Evolutionary conservation across 768 basidiomycete species (phyloP), one percentile per base, ranked within the genome.

Genomic region (Dioszegia crocea): DNA sequence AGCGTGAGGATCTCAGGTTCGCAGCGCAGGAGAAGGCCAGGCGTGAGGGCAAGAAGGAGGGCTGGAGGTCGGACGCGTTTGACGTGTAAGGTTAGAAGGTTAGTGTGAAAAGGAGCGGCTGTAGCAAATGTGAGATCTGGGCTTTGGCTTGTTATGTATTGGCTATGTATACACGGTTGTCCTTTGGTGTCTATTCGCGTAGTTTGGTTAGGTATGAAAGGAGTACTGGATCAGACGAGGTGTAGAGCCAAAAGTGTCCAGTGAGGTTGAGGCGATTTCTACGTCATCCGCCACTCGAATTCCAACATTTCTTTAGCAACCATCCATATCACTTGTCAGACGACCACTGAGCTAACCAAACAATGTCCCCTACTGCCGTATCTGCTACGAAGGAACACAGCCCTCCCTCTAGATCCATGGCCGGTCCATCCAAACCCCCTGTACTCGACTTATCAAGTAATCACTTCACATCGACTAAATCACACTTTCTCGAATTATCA

Each of bases 11-110:
- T 38, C 62, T 77, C 31, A 60, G 56, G 17, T 64, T 65, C 10
- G 64, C 58, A 24, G 64, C 64, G n/a, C 60, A 67, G 49, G 73
- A 76, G 64, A 57, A 63, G 47, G 48, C 70, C 64, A 63, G 66
- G 51, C 47, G 75, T 21, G 75, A 75, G 62, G 59, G 55, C 26
- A 63, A 61, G 57, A 59, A 56, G 23, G 75, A 76, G 45, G 75
- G 75, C 21, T 76, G 75, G 75, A 70, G 75, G 56, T 62, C 55
- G 23, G 75, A 76, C 23, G 71, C 71, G 6, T 76, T 75, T 59
- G 70, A 70, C 49, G 68, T 73, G 16, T 76, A 62, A 57, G 21
- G 10, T 12, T 14, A 26, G 21, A 40, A 41, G 17, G n/a, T n/a
- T n/a, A n/a, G n/a, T n/a, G n/a, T n/a, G n/a, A n/a, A n/a, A n/a